A percentile compares a stretch with the other conserved stretches of the same genome.
phyloP scores from a whole-genome alignment of 192 early-diverging fungal species.

The Umbelopsis sp. region DNA sequence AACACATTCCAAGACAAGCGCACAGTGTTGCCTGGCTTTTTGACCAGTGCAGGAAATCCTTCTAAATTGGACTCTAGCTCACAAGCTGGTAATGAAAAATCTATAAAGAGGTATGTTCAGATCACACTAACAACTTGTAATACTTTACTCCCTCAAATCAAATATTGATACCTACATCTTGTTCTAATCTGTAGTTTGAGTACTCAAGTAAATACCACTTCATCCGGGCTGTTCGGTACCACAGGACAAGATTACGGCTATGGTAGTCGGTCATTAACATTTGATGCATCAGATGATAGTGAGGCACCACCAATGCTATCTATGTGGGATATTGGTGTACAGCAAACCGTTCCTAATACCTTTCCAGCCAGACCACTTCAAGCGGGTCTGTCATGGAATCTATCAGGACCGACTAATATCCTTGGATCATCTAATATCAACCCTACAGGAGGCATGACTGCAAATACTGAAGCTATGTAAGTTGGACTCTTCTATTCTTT shows the following conservation, averaged over 20 bases:
- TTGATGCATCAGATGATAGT: slow-evolving; percentile 18
- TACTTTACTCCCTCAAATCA: not conserved
- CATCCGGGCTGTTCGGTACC: not conserved
- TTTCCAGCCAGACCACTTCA: not conserved
- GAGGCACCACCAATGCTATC: slow-evolving; percentile 15
- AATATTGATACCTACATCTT: too few species aligned
- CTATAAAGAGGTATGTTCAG: not conserved
- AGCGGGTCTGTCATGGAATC: not conserved
- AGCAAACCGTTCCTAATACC: not conserved
- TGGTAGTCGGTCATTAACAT: not conserved
- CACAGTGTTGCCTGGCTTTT: slow-evolving; percentile 6
- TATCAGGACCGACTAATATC: not conserved
- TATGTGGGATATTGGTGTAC: slow-evolving; percentile 18
- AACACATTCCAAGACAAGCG: slow-evolving; percentile 9
- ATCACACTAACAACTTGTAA: not conserved
- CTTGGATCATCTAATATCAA: not conserved
- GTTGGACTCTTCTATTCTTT: not conserved
- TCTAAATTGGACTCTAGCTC: not conserved
- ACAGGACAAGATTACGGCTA: slow-evolving; percentile 18
- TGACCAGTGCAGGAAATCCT: not conserved
- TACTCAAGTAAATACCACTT: not conserved
- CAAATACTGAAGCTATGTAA: not conserved
- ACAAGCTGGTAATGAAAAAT: not conserved
- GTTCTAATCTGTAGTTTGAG: not conserved
- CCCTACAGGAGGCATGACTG: not conserved